Evolutionary conservation across 306 rosid genomes (phyloP).

Genomic region (Pyrus bretschneideri): DNA sequence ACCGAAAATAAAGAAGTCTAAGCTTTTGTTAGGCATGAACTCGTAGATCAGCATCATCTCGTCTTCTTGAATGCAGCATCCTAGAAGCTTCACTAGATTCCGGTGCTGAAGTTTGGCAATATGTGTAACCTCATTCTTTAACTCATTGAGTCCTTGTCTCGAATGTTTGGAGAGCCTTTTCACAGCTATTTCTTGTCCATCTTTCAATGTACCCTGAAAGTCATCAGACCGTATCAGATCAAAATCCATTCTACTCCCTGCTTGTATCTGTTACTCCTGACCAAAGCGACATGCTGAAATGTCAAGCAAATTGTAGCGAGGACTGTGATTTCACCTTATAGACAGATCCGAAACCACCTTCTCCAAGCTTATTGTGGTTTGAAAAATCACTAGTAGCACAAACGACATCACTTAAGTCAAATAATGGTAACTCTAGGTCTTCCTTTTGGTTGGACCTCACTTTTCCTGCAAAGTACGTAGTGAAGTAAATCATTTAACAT

Average conservation of each 20-base stretch:
- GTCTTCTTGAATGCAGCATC: slow-evolving; percentile 27
- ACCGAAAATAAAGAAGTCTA: slow-evolving; percentile 45
- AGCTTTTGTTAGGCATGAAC: slow-evolving; percentile 35
- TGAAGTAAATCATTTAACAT: not conserved
- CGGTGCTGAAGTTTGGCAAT: slow-evolving; percentile 29
- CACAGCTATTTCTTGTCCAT: not conserved
- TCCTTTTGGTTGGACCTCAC: not conserved
- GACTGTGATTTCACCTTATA: no score
- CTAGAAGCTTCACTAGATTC: slow-evolving; percentile 34
- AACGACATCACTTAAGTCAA: not conserved
- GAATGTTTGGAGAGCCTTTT: slow-evolving; percentile 2
- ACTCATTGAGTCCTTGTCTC: slow-evolving; percentile 10
- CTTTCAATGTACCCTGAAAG: not conserved
- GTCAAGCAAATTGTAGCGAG: no score
- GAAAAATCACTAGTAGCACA: slow-evolving; percentile 13
- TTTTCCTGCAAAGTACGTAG: not conserved
- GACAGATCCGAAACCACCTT: slow-evolving; percentile 1
- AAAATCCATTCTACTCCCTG: no score
- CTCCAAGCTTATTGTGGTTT: not conserved
- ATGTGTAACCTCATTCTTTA: slow-evolving; percentile 5
- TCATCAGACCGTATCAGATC: no score
- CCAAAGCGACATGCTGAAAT: no score
- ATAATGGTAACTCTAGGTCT: slow-evolving; percentile 8
- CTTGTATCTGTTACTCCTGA: no score
- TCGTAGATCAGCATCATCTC: slow-evolving; percentile 37